These are phyloP conservation scores for Beauveria bassiana DNA, from an alignment of 2,329 filamentous ascomycete genomes.

Conservation along the genomic window DNA sequence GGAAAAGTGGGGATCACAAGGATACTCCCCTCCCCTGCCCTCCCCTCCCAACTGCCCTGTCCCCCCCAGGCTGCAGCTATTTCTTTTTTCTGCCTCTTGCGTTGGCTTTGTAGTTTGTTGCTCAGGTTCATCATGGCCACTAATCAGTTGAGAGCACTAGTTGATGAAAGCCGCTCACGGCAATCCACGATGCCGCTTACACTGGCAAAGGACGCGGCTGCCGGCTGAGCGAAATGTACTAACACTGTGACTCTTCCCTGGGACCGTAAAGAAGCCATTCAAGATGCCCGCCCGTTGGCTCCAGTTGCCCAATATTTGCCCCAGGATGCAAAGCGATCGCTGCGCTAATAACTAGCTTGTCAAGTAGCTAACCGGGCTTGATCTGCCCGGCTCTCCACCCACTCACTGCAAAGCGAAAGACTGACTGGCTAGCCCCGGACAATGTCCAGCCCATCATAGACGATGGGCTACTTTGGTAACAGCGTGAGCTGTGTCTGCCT, in stretches of 20 bases:
- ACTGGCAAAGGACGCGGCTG: neutral
- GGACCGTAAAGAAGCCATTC: too few species aligned
- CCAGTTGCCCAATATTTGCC: neutral
- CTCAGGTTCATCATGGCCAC: neutral
- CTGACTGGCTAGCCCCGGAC: neutral
- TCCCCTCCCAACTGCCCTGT: neutral
- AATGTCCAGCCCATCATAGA: neutral
- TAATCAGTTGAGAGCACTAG: neutral
- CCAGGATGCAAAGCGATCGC: neutral
- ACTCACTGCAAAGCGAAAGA: neutral
- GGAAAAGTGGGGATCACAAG: slow-evolving; percentile 10
- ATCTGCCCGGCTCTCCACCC: neutral
- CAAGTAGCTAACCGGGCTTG: neutral
- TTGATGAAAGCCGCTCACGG: neutral
- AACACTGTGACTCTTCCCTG: neutral
- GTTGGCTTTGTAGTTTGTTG: neutral
- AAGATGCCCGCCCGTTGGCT: neutral
- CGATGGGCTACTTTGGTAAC: neutral
- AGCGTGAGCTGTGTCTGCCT: neutral
- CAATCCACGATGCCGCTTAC: neutral
- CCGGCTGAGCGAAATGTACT: neutral
- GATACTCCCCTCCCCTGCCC: neutral
- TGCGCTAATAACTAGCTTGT: neutral
- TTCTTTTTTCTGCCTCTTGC: neutral
- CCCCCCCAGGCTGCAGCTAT: neutral